A percentile compares a stretch with the other conserved stretches of the same genome.
phyloP scores from a whole-genome alignment of 2,329 filamentous ascomycete species.

The Pestalotiopsis sp. region DNA sequence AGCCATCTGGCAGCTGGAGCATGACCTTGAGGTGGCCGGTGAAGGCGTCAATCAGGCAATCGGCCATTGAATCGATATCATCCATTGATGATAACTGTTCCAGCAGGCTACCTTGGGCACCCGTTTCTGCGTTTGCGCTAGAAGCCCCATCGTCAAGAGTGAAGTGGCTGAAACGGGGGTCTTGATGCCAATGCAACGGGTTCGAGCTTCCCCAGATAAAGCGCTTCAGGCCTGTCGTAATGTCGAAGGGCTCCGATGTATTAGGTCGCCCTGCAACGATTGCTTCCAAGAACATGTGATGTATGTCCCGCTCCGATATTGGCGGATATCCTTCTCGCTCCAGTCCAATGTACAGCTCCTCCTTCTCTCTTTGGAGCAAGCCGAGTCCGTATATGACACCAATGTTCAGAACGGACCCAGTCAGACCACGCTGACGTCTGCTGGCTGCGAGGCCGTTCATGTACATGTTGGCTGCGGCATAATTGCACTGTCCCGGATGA shows the following conservation, averaged over 20 bases:
- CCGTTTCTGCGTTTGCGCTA: slow-evolving; percentile 9
- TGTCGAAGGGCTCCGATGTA: slow-evolving; percentile 30
- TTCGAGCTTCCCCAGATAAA: slow-evolving; percentile 33
- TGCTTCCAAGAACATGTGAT: slow-evolving; percentile 55
- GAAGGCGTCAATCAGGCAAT: slow-evolving; percentile 31
- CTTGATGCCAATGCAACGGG: slow-evolving; percentile 44
- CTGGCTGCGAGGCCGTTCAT: slow-evolving; percentile 46
- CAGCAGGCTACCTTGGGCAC: slow-evolving; percentile 24
- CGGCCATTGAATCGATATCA: slow-evolving; percentile 24
- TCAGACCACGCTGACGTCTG: slow-evolving; percentile 37
- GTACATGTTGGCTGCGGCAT: slow-evolving; percentile 50
- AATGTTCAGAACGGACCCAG: slow-evolving; percentile 45
- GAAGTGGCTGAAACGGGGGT: slow-evolving; percentile 47
- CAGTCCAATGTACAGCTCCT: slow-evolving; percentile 40
- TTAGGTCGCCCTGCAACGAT: slow-evolving; percentile 43
- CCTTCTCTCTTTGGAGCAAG: slow-evolving; percentile 44
- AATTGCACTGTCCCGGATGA: slow-evolving; percentile 47
- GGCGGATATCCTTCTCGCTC: slow-evolving; percentile 48
- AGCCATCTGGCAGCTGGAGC: slow-evolving; percentile 33
- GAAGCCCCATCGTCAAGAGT: slow-evolving; percentile 22
- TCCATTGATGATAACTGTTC: slow-evolving; percentile 30
- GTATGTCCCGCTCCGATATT: slow-evolving; percentile 53
- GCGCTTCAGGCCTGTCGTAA: slow-evolving; percentile 44
- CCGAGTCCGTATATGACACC: slow-evolving; percentile 49
- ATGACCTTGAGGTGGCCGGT: slow-evolving; percentile 30